Percentiles rank a stretch among this genome's conserved stretches.
Conservation (phyloP, 2,329 filamentous ascomycete species). For the Talaromyces sp. region DNA sequence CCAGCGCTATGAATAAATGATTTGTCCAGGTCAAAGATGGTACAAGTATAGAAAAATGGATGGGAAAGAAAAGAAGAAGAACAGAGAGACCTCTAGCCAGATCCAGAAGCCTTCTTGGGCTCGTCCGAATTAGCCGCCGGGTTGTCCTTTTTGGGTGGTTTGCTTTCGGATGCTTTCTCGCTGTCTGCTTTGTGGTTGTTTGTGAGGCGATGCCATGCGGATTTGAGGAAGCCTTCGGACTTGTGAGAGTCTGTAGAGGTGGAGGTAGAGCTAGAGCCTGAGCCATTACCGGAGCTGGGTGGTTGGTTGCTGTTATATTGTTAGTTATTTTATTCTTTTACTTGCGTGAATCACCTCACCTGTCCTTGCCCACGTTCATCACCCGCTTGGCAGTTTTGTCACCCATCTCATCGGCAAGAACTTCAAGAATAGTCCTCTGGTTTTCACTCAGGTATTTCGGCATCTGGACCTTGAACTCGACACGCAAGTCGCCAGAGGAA, state of each 20-base stretch:
- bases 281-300: conserved; percentile 5
- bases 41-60: neutral
- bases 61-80: neutral
- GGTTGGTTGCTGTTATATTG: conserved; percentile 2
- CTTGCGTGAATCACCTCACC: conserved; percentile 38
- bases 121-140: conserved; percentile 19
- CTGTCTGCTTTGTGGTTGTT: conserved; percentile 42
- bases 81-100: conserved; percentile 19
- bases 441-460: conserved; percentile 89
- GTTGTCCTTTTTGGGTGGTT: conserved; percentile 17
- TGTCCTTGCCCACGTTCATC: conserved; percentile 69
- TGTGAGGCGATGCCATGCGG: conserved; percentile 88
- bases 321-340: neutral
- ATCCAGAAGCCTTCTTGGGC: conserved; percentile 36
- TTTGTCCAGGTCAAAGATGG: conserved; percentile 7
- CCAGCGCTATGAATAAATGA: conserved; percentile 18
- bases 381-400: conserved; percentile 87
- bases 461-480: conserved; percentile 94
- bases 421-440: conserved; percentile 87
- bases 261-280: conserved; percentile 10
- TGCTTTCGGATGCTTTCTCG: neutral
- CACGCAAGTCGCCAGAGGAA: conserved; percentile 73
- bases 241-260: conserved; percentile 51
- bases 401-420: conserved; percentile 92
- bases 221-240: conserved; percentile 87